Conservation (phyloP, 257 asterid species). For the Solanum bukasovii region DNA sequence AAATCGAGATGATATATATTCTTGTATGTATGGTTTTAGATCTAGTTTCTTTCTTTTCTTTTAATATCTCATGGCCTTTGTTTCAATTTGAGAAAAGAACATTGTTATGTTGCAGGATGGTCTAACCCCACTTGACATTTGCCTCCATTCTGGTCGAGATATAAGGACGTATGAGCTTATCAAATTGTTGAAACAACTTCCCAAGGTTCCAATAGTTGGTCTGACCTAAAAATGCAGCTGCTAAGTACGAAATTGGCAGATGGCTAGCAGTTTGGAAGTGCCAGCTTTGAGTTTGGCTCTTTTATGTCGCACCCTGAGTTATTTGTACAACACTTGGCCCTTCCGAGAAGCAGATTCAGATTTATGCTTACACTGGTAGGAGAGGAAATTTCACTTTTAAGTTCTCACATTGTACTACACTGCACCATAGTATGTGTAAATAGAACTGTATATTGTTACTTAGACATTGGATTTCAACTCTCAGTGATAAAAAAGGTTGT, state of each 20-base stretch:
- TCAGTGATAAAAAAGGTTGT: not conserved
- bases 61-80: not conserved
- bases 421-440: not conserved
- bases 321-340: not conserved
- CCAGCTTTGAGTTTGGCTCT: not conserved
- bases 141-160: conserved; percentile 1
- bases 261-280: not conserved
- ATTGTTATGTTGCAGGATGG: conserved; percentile 7
- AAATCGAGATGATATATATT: not conserved
- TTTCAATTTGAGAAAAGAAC: not conserved
- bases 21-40: not conserved
- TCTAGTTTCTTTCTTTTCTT: not conserved
- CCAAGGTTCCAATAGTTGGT: not conserved
- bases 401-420: not conserved
- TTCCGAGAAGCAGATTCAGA: not conserved
- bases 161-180: conserved; percentile 1
- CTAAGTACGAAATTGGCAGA: not conserved
- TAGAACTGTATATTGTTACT: not conserved
- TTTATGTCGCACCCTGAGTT: not conserved
- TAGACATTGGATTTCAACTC: not conserved
- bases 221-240: not conserved
- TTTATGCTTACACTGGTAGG: not conserved
- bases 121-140: not conserved
- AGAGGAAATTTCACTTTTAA: not conserved
- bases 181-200: conserved; percentile 2